These are phyloP conservation scores for Mycena leptocephala DNA, from an alignment of 768 basidiomycete genomes.

Conservation along the genomic window DNA sequence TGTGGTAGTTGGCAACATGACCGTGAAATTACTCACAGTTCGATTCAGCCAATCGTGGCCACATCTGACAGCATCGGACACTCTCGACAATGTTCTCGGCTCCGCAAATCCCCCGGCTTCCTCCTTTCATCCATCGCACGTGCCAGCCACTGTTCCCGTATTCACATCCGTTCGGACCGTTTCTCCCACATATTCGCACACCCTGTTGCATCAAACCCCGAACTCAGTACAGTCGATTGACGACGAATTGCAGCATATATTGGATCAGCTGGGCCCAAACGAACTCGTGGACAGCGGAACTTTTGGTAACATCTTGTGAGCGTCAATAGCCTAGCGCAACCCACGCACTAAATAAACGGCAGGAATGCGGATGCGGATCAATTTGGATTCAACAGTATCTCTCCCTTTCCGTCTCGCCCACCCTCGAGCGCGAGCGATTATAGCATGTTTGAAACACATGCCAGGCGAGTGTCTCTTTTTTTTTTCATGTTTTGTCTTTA, in stretches of 20 bases:
- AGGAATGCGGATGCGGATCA: too few species aligned
- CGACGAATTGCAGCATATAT: constrained; percentile 7
- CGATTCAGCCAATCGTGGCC: not conserved
- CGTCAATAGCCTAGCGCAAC: not conserved
- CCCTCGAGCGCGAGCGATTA: too few species aligned
- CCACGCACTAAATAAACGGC: too few species aligned
- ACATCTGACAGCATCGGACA: constrained; percentile 6
- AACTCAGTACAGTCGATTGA: constrained; percentile 2
- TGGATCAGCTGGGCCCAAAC: constrained; percentile 7
- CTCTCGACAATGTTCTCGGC: constrained; percentile 5
- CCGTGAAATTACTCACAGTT: not conserved
- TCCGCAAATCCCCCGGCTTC: not conserved
- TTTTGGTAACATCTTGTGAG: constrained; percentile 10
- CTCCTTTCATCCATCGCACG: constrained; percentile 8
- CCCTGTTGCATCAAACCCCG: constrained; percentile 5
- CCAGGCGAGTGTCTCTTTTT: too few species aligned
- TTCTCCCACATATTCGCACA: constrained; percentile 3
- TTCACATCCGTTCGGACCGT: constrained; percentile 3
- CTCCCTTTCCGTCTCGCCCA: too few species aligned
- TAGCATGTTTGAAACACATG: too few species aligned
- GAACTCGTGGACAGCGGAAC: constrained; percentile 1
- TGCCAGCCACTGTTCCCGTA: constrained; percentile 1
- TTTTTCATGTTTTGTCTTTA: too few species aligned
- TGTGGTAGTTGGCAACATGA: not conserved
- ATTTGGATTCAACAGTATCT: too few species aligned